Base-by-base conservation (phyloP, 2,329 filamentous ascomycete species). In the Cytospora chrysosperma region DNA sequence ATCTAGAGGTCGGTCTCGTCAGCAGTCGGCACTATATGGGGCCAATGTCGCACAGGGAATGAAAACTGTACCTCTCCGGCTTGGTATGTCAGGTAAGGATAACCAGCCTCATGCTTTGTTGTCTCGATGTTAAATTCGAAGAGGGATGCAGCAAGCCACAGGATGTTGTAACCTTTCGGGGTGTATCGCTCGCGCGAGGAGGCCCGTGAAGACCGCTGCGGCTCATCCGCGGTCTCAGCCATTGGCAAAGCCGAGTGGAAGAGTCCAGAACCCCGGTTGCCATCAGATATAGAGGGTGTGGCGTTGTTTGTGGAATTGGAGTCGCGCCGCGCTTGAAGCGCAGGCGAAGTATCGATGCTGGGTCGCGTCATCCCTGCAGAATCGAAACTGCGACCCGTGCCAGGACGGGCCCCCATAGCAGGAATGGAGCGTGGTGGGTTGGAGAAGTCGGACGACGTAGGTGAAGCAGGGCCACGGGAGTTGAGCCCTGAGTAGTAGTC, bases 121-220 rank as follows among this genome's bases (percentile, higher is more conserved):
- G 91, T 92, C 72, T 94, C 91, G 72, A 98, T 98, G 72, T 97
- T 96, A 79, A 98, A 99, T 75, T 98, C 93, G 73, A 97, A 98
- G 34, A 98, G 84, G 70, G 92, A 96, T 24, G 94, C 95, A 17
- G 93, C 95, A 21, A 97, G 82, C 82, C 96, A 99, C 53, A 98
- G 80, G 9, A 97, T 86, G 62, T 88, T 90, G 67, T 88, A 89
- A 26, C 86, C 82, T 57, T 79, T 77, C 47, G 76, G 79, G 59
- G 79, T 80, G 53, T 74, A 81, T 47, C 85, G 80, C 69, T 88
- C 85, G n/a, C 81, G 78, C 17, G 84, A 87, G 5, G 85, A 87
- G 32, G 83, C 83, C 62, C 85, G 78, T 27, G 86, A 88, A 8
- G 85, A 83, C 59, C 79, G 76, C 67, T 75, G 77, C 68, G 76